A percentile compares a stretch with the other conserved stretches of the same genome.
Evolutionary conservation across 1,284 basidiomycete species (phyloP).

Genomic region (Sanguinoderma infundibulare): DNA sequence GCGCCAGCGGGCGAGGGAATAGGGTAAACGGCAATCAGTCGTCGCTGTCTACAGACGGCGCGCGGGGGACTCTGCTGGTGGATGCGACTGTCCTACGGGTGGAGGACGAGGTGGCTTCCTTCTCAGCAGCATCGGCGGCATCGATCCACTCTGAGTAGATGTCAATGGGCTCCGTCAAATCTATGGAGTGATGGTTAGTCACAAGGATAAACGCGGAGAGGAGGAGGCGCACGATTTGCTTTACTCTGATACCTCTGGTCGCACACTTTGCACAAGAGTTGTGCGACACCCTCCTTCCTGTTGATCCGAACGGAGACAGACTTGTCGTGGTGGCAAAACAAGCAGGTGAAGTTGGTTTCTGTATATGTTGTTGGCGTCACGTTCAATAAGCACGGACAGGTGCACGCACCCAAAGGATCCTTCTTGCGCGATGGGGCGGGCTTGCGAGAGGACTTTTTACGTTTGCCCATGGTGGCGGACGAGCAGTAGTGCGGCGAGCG

Average conservation of each 20-base stretch:
- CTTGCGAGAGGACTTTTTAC: conserved; percentile 86
- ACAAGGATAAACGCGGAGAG: conserved; percentile 22
- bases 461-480: conserved; percentile 68
- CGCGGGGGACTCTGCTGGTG: conserved; percentile 52
- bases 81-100: conserved; percentile 60
- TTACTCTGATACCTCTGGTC: conserved; percentile 84
- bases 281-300: conserved; percentile 80
- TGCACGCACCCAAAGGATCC: conserved; percentile 68
- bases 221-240: conserved; percentile 73
- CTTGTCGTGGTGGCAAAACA: conserved; percentile 93
- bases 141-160: conserved; percentile 94
- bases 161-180: conserved; percentile 87
- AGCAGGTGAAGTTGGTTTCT: conserved; percentile 82
- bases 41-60: conserved; percentile 43
- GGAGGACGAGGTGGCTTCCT: conserved; percentile 45
- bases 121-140: conserved; percentile 85
- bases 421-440: conserved; percentile 58
- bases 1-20: not conserved
- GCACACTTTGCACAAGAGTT: conserved; percentile 79
- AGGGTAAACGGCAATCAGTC: conserved; percentile 40
- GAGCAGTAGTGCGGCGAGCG: not conserved
- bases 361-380: conserved; percentile 15
- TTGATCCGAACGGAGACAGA: conserved; percentile 87
- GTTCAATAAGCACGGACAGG: not conserved
- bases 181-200: conserved; percentile 39